Conservation (phyloP, 1,284 basidiomycete species). For the Porogramme epimiltina region DNA sequence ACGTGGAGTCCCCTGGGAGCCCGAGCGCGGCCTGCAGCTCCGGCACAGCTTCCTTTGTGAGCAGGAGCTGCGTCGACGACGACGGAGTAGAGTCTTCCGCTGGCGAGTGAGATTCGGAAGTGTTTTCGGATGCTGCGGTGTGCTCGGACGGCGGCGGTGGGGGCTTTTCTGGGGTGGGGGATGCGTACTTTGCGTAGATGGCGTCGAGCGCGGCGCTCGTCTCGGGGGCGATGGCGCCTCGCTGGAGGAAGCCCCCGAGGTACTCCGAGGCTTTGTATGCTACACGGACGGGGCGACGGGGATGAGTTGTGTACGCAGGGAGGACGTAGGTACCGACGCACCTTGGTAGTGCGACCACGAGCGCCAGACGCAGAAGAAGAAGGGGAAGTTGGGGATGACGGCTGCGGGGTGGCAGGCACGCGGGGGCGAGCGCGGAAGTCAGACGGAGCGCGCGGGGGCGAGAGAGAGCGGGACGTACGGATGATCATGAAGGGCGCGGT, state of each 20-base stretch:
- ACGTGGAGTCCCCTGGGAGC: slow-evolving; percentile 42
- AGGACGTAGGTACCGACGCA: slow-evolving; percentile 30
- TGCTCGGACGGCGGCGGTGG: neutral
- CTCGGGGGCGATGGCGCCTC: slow-evolving; percentile 56
- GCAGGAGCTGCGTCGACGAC: slow-evolving; percentile 40
- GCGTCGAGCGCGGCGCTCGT: slow-evolving; percentile 54
- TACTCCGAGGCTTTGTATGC: slow-evolving; percentile 77
- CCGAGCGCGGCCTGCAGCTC: slow-evolving; percentile 48
- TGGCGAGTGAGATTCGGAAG: too few relatives aligned
- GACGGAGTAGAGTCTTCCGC: too few relatives aligned
- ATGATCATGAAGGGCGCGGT: slow-evolving; percentile 75
- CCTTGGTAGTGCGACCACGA: slow-evolving; percentile 83
- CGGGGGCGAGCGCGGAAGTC: neutral
- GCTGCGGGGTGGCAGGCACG: slow-evolving; percentile 41
- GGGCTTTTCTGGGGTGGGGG: slow-evolving; percentile 18
- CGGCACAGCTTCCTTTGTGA: slow-evolving; percentile 57
- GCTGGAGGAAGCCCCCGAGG: slow-evolving; percentile 57
- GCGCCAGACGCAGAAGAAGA: slow-evolving; percentile 84
- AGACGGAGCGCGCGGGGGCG: neutral
- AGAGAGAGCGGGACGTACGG: slow-evolving; percentile 49
- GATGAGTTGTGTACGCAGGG: neutral
- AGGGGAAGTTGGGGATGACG: slow-evolving; percentile 78
- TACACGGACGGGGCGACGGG: slow-evolving; percentile 28
- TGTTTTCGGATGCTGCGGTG: neutral
- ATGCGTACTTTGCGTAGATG: slow-evolving; percentile 50